A percentile compares a stretch with the other conserved stretches of the same genome.
These are phyloP conservation scores for Lactarius trivialis DNA, from an alignment of 768 basidiomycete species.

Conservation along the genomic window DNA sequence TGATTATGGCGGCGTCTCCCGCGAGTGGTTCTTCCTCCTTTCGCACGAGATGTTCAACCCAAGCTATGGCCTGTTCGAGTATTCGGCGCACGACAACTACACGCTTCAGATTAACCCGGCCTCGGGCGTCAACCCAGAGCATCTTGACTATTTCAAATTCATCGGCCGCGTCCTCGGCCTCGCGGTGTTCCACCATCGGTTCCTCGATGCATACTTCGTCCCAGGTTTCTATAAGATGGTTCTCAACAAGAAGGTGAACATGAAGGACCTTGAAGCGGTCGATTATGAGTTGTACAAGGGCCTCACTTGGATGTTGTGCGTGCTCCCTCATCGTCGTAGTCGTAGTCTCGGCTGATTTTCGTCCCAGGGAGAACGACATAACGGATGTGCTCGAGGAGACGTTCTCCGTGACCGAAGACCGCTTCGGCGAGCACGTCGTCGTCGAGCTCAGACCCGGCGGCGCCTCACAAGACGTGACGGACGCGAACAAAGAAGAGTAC, in stretches of 20 bases:
- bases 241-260: conserved; percentile 45
- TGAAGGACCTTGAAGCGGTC: conserved; percentile 63
- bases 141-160: conserved; percentile 76
- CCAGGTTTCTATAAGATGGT: conserved; percentile 50
- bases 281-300: conserved; percentile 66
- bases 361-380: conserved; percentile 61
- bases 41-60: conserved; percentile 82
- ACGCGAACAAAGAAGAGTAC: conserved; percentile 73
- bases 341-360: neutral
- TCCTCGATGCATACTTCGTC: conserved; percentile 76
- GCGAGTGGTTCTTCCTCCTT: conserved; percentile 83
- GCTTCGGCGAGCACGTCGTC: conserved; percentile 63
- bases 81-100: conserved; percentile 74
- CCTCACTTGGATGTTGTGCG: conserved; percentile 70
- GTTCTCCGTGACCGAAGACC: conserved; percentile 64
- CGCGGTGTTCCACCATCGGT: conserved; percentile 71
- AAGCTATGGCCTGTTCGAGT: conserved; percentile 73
- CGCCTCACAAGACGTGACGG: conserved; percentile 54
- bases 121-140: conserved; percentile 70
- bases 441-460: conserved; percentile 60
- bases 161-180: conserved; percentile 69
- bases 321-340: conserved; percentile 14
- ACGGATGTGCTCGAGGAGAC: conserved; percentile 70
- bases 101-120: conserved; percentile 76
- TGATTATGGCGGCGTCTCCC: conserved; percentile 74